phyloP scores from a whole-genome alignment of 345 rosid species.

The Hibiscus syriacus region DNA sequence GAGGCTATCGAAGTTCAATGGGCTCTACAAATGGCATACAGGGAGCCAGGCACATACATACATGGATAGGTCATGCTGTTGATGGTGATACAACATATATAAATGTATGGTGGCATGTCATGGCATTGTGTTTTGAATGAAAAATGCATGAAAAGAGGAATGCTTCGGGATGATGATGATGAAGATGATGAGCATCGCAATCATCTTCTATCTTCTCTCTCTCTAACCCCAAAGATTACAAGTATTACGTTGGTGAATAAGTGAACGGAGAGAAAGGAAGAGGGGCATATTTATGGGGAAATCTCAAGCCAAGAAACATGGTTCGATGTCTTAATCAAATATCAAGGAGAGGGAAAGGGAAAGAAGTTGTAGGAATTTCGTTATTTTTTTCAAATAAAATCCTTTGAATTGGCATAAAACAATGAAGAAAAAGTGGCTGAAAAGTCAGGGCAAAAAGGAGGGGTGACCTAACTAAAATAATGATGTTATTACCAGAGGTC shows the following conservation, averaged over 20 bases:
- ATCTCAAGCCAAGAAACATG: slow-evolving; percentile 3
- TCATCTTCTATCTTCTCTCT: not conserved
- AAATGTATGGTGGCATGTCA: slow-evolving; percentile 7
- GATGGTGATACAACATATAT: slow-evolving; percentile 3
- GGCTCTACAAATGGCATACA: slow-evolving; percentile 85
- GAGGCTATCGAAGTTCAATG: slow-evolving; percentile 53
- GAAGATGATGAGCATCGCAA: not conserved
- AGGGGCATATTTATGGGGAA: slow-evolving; percentile 17
- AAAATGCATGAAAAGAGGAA: not conserved
- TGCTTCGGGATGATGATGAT: not conserved
- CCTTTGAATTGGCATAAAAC: slow-evolving; percentile 28
- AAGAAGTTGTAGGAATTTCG: not conserved
- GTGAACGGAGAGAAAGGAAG: not conserved
- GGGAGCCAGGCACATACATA: slow-evolving; percentile 97
- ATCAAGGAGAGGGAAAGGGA: not conserved
- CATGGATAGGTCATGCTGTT: slow-evolving; percentile 36
- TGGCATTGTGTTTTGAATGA: not conserved
- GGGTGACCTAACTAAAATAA: slow-evolving; percentile 6
- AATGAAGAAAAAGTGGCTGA: slow-evolving; percentile 20
- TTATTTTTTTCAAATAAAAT: not conserved
- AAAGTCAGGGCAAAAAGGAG: slow-evolving; percentile 5
- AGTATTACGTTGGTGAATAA: not conserved
- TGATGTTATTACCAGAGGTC: not conserved
- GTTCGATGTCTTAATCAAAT: slow-evolving; percentile 21
- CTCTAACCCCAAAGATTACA: not conserved